Evolutionary conservation across 208 protist species (phyloP).

Genomic region (Leishmania tropica): DNA sequence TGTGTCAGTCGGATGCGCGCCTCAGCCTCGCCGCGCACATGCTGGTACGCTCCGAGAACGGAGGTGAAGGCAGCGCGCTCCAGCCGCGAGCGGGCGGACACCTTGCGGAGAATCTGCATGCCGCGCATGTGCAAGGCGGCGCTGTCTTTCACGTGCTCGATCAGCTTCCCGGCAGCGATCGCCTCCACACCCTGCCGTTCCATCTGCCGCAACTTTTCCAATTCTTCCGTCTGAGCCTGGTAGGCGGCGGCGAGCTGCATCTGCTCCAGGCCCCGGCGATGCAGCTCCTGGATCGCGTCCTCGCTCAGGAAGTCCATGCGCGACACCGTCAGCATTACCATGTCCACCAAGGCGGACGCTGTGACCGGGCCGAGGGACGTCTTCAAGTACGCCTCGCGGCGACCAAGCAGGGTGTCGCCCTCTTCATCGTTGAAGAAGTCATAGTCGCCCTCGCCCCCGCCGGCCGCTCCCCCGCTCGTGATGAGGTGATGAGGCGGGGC

Average conservation of each 20-base stretch:
- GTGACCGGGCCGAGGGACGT: slow-evolving; percentile 61
- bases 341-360: slow-evolving; percentile 58
- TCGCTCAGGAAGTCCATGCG: slow-evolving; percentile 48
- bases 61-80: slow-evolving; percentile 61
- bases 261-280: slow-evolving; percentile 53
- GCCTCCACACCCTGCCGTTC: slow-evolving; percentile 80
- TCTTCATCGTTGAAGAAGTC: slow-evolving; percentile 37
- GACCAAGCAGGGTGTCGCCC: slow-evolving; percentile 18
- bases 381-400: slow-evolving; percentile 39
- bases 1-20: slow-evolving; percentile 57
- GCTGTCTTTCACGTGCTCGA: slow-evolving; percentile 71
- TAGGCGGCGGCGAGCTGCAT: slow-evolving; percentile 71
- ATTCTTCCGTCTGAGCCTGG: slow-evolving; percentile 67
- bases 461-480: slow-evolving; percentile 2
- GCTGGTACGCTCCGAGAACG: slow-evolving; percentile 53
- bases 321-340: slow-evolving; percentile 67
- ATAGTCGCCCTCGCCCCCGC: slow-evolving; percentile 11
- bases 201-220: slow-evolving; percentile 59
- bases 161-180: slow-evolving; percentile 57
- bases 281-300: slow-evolving; percentile 47
- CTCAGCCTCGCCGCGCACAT: slow-evolving; percentile 53
- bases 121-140: slow-evolving; percentile 47
- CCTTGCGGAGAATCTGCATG: slow-evolving; percentile 49
- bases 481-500: slow-evolving; percentile 22
- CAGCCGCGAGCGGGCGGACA: slow-evolving; percentile 45